A percentile compares a stretch with the other conserved stretches of the same genome.
These are phyloP conservation scores for Citrus inodora DNA, from an alignment of 345 rosid species.

Conservation along the genomic window DNA sequence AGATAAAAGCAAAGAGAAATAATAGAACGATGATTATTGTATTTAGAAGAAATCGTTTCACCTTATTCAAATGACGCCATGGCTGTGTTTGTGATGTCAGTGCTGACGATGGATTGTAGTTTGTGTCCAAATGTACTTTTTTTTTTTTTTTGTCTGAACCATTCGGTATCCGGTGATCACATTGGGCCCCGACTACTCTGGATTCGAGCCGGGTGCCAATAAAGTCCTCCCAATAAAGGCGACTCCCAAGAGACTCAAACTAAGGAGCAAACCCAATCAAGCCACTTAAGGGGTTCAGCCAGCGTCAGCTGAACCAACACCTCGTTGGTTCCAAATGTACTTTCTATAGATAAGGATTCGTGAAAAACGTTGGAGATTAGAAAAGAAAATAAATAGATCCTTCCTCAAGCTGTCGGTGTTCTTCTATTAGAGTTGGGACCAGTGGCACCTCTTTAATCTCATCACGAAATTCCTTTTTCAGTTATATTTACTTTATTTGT, in stretches of 20 bases:
- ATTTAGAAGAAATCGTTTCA: neutral
- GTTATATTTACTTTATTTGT: too few species aligned
- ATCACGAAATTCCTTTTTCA: too few species aligned
- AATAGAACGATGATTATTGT: neutral
- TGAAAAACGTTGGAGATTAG: neutral
- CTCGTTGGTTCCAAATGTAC: neutral
- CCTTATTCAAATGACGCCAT: constrained; percentile 10
- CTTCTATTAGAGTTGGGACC: too few species aligned
- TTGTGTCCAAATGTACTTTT: neutral
- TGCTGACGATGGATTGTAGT: constrained; percentile 6
- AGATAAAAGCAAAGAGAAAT: constrained; percentile 32
- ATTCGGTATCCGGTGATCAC: neutral
- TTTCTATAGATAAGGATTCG: neutral
- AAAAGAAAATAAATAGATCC: too few species aligned
- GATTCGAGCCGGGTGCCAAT: constrained; percentile 15
- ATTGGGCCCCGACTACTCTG: too few species aligned
- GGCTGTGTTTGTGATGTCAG: neutral
- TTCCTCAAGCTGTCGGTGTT: too few species aligned
- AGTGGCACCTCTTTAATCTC: too few species aligned
- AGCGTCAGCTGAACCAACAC: too few species aligned
- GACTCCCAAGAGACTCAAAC: too few species aligned
- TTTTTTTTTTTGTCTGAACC: too few species aligned
- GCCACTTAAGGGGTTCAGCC: too few species aligned
- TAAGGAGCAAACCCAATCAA: fast-evolving
- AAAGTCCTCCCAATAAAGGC: too few species aligned